These are phyloP conservation scores for Skeletonema menzelii DNA, from an alignment of 108 stramenopile species.

Conservation along the genomic window DNA sequence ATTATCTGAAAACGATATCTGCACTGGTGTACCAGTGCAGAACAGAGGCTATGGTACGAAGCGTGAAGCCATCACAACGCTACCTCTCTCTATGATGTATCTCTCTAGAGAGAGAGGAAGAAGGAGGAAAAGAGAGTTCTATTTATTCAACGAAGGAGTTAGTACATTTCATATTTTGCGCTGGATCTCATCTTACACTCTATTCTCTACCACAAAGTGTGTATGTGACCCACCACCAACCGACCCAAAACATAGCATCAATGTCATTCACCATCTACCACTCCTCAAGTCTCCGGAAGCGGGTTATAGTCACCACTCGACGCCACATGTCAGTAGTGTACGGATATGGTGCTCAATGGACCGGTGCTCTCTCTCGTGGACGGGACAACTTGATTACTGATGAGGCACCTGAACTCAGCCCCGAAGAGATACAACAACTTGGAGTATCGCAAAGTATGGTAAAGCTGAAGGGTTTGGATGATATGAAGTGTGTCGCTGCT, in stretches of 20 bases:
- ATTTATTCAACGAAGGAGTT: no score
- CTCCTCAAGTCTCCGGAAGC: background rate
- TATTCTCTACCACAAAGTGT: no score
- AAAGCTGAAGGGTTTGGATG: constrained; percentile 10
- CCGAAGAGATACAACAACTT: constrained; percentile 50
- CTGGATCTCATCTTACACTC: no score
- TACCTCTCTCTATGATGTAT: no score
- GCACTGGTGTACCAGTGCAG: no score
- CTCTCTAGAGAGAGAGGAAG: no score
- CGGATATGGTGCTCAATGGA: constrained; percentile 78
- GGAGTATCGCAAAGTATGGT: constrained; percentile 21
- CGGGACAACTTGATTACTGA: constrained; percentile 11
- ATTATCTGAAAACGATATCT: background rate
- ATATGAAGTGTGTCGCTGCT: constrained; percentile 41
- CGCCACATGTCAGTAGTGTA: constrained; percentile 57
- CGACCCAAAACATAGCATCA: no score
- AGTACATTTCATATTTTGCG: no score
- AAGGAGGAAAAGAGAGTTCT: no score
- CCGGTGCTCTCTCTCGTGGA: constrained; percentile 68
- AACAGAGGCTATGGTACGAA: no score
- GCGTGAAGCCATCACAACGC: no score
- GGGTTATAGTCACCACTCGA: background rate
- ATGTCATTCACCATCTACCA: background rate
- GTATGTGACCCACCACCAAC: no score
- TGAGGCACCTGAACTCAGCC: constrained; percentile 49